Base-by-base conservation (phyloP, 2,329 filamentous ascomycete genomes). In the Alternaria angustiovoidea region DNA sequence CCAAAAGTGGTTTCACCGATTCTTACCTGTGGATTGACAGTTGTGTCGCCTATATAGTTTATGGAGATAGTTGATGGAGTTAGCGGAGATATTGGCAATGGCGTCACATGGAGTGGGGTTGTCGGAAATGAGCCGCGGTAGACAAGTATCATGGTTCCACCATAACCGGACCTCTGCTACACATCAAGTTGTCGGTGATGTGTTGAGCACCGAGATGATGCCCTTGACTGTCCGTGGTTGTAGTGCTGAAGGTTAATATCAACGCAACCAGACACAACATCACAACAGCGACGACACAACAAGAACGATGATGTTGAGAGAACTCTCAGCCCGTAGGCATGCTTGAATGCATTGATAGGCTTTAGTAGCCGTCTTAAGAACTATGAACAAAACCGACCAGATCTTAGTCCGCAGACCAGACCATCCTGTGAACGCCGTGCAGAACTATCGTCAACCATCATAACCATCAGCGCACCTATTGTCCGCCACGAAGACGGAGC, bases 401-500 rank as follows among this genome's bases (percentile, higher is more conserved):
- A 67, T 51, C 59, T 57, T 60, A 65, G 57, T 70, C 65, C 61
- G 57, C 64, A 67, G 70, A 67, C 70, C 49, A 47, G 54, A 59
- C 63, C 68, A 70, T 66, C 54, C 61, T 64, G 51, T 63, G 14
- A 77, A 77, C 76, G 74, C 76, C 74, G 58, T 71, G 61, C 72
- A 66, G 66, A 65, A 64, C 53, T 48, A 66, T 57, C 67, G 60
- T 7, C 36, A 62, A 67, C 51, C 51, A 60, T 48, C 58, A 48
- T 38, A 61, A 67, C 47, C 49, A 57, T 48, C 58, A 7, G 49
- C 58, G 28, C 64, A 48, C 71, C 78, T 85, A 82, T 81, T 82
- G 80, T 57, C 84, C 84, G 64, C 84, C 85, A 78, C 85, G 85
- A 46, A 87, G 83, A 79, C 85, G 82, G 64, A 87, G 82, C 73